These are phyloP conservation scores for Populus trichocarpa DNA, from an alignment of 441 rosid species.

Conservation along the genomic window DNA sequence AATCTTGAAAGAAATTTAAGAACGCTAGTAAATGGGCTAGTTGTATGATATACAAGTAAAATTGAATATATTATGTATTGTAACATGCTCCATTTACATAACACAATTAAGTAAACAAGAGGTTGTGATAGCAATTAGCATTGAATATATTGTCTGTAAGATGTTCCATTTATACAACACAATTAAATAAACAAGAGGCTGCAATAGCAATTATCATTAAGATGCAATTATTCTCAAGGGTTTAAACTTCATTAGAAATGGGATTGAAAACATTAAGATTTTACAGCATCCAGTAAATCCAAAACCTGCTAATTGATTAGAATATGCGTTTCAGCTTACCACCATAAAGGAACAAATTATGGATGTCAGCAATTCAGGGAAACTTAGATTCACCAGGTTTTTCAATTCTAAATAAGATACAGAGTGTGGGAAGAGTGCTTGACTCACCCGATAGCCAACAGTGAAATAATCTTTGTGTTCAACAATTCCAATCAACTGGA, in stretches of 20 bases:
- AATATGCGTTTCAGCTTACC: background rate
- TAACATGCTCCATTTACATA: background rate
- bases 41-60: background rate
- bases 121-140: background rate
- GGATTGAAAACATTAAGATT: background rate
- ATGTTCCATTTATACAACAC: background rate
- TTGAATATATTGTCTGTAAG: background rate
- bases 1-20: background rate
- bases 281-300: background rate
- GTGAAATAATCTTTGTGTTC: slow-evolving; percentile 97
- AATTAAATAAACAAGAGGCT: background rate
- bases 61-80: background rate
- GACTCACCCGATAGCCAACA: slow-evolving; percentile 88
- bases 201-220: background rate
- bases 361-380: background rate
- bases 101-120: background rate
- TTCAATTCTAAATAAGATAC: slow-evolving; percentile 11
- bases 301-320: background rate
- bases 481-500: slow-evolving; percentile 82
- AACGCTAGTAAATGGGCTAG: background rate
- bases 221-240: background rate
- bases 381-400: background rate
- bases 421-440: slow-evolving; percentile 1
- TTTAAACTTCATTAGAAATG: slow-evolving; percentile 3
- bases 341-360: background rate